Base-by-base conservation (phyloP, 345 rosid species). In the Carallia pectinifolia region DNA sequence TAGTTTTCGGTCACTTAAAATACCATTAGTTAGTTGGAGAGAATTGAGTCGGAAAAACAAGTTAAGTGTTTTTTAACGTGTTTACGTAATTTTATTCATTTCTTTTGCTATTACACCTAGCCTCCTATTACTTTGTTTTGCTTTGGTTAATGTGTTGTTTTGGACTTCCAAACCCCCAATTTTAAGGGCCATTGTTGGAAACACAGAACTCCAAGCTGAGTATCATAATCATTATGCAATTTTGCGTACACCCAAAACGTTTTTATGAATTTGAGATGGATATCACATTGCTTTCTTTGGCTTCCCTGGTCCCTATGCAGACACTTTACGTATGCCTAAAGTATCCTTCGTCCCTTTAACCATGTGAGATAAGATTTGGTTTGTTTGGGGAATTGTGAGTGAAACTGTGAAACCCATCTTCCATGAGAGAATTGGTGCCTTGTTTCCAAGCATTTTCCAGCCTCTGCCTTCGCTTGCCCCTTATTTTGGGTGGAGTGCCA, bases 141-240 rank as follows among this genome's bases (percentile, higher is more conserved):
- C 0, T 40, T 40, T 10, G 48, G 48, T 40, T 40, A 40, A 40
- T 7, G 30, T 19, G 30, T 54, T 10, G 4, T 19, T 54, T 19
- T 7, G 6, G 1, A 19, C 1, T 54, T 54, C 58, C 30, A 7
- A 54, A 19, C 13, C 5, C 58, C 29, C 30, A 2, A 23, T 54
- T 54, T 54, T 4, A 54, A 54, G 2, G 59, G 23, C 29, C 15
- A 54, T 19, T 54, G 53, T 52, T 52, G 30, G 69, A 65, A 40
- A 39, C 74, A 36, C 66, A 40, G 18, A 72, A 53, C 67, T 60
- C 69, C 12, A 73, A 76, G 79, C 71, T 23, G 74, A 74, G 39
- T 30, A 64, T 74, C 74, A 61, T 64, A 50, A 4, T 27, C 74
- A 61, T 64, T 58, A 2, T 27, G 37, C 36, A 61, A 64, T 52